Base-by-base conservation (phyloP, 106 monocot genomes). In the Dendrobium nobile region DNA sequence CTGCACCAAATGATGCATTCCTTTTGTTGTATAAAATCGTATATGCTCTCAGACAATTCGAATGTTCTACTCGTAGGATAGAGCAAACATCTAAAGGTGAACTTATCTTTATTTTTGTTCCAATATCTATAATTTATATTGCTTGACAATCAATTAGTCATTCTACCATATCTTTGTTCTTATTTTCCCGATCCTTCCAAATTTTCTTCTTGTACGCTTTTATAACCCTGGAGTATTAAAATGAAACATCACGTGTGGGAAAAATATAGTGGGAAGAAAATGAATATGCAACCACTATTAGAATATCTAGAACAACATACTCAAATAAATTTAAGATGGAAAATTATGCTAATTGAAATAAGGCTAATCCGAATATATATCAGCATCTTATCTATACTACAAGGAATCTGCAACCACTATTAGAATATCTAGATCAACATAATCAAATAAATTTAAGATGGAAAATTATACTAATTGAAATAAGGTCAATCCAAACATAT, bases 161-260 rank as follows among this genome's bases (percentile, higher is more conserved):
- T 33, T 89, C 87, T 47, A 85, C 95, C 43, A 84, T 88, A 67
- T 95, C 91, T 73, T 79, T 92, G 20, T 99, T 99, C 82, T 90
- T 95, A 84, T 87, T 93, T 79, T 87, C 95, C 67, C 61, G 17
- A 28, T 95, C 98, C 78, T 95, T 99, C 78, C 84, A 94, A 61
- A 99, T 73, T 83, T 95, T 99, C 78, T 82, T 95, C 87, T 80
- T 87, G 75, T 99, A 93, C 26, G 88, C 81, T 78, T 87, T 91
- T 74, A 89, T 92, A 75, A 90, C 91, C 77, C 95, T 99, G 80
- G 5, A 83, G 59, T 26, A 79, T n/a, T 51, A 18, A 56, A 55
- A 17, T 54, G 51, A 8, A 17, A 2, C 54, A 56, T 19, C 20
- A 44, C 17, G n/a, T 26, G 9, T 16, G 10, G 5, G 18, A 78